Evolutionary conservation across 176 grass and related monocot species (phyloP).

Genomic region (Lolium rigidum): DNA sequence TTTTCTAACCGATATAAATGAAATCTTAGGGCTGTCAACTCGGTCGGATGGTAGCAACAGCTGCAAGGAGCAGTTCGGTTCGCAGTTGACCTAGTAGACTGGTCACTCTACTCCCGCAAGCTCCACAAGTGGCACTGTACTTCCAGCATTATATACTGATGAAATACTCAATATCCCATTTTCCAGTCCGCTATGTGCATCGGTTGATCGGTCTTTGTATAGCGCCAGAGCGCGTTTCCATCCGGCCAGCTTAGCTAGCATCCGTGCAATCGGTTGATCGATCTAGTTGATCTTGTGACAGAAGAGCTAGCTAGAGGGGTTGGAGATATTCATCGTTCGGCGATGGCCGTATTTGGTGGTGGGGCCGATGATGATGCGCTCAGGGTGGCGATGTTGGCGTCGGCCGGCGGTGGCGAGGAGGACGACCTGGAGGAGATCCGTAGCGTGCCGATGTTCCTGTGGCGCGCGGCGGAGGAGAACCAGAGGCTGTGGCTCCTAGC

Average conservation of each 20-base stretch:
- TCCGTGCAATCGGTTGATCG: background rate
- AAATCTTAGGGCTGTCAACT: too few relatives aligned
- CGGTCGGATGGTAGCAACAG: too few relatives aligned
- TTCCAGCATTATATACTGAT: too few relatives aligned
- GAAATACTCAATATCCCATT: too few relatives aligned
- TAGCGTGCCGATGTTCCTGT: constrained; percentile 50
- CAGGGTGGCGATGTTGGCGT: constrained; percentile 28
- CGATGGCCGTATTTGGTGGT: constrained; percentile 17
- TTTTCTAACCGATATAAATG: too few relatives aligned
- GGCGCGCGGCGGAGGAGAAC: constrained; percentile 60
- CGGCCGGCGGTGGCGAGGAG: background rate
- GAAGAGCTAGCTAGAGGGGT: too few relatives aligned
- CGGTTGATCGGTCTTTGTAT: background rate
- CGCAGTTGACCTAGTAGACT: too few relatives aligned
- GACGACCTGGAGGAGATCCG: constrained; percentile 73
- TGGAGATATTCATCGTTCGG: background rate
- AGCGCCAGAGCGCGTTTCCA: background rate
- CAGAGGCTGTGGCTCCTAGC: constrained; percentile 70
- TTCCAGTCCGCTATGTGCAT: too few relatives aligned
- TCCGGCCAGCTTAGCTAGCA: background rate
- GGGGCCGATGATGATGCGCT: background rate
- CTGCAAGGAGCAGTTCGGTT: too few relatives aligned
- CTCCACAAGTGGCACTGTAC: too few relatives aligned
- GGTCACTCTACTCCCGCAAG: too few relatives aligned
- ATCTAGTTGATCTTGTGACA: too few relatives aligned